Evolutionary conservation across 176 grass and related monocot species (phyloP), one percentile per base, ranked within the genome.

Genomic region (Oryza australiensis): DNA sequence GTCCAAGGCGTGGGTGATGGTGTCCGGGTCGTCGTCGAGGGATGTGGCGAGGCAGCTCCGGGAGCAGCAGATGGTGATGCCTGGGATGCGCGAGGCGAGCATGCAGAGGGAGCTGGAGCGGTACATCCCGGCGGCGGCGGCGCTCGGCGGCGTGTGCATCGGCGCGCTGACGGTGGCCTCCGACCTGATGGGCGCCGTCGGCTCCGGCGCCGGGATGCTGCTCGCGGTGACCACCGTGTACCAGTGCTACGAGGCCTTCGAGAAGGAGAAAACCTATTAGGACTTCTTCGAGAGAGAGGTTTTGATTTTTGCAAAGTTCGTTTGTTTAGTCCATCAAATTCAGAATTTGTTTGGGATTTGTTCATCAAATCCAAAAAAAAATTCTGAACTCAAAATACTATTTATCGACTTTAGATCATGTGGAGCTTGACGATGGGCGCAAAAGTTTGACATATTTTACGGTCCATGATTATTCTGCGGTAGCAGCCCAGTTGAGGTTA

Each of bases 51-150:
- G 70, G 67, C 83, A 66, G 66, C 83, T 86, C 70, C 68, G 78
- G 83, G 75, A 86, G 46, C 83, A 86, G 78, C 74, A 86, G 78
- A 86, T 86, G 83, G 75, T 86, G 53, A 86, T 86, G 83, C 75
- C 83, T 5, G 49, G 16, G 49, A 22, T 53, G 16, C 48, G 48
- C 1, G 48, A 53, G 16, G 48, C 48, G 16, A 53, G 48, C 48
- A 22, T 53, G 48, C 14, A 53, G 48, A 53, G 48, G 48, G 48
- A 53, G 49, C 49, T 53, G 49, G 49, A 53, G 1, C 49, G 16
- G 49, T 53, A 53, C 49, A 53, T 53, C 16, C 49, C 49, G 49
- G 5, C 49, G 49, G 49, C 49, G 49, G 16, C 49, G 18, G 49
- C 49, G 16, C 49, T 53, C 4, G 49, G 49, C 16, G 49, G 49